Conservation (phyloP, 2,329 filamentous ascomycete species). For the Phaeosphaeriaceae sp. region DNA sequence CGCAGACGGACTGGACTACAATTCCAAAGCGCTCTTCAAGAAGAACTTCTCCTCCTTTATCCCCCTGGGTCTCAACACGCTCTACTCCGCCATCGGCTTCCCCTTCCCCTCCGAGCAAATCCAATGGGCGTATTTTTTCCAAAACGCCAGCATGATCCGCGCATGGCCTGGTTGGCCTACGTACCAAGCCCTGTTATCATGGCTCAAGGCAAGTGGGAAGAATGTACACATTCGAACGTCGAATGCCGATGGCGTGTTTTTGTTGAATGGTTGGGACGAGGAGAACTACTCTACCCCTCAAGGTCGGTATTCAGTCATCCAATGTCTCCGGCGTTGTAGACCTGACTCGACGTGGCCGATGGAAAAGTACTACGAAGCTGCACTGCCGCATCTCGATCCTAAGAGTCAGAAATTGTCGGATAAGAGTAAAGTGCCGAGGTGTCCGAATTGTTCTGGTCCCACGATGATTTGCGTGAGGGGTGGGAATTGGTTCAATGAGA, state of each 20-base stretch:
- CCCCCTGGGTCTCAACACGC: slow-evolving; percentile 32
- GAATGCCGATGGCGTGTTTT: slow-evolving; percentile 45
- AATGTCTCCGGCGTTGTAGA: slow-evolving; percentile 40
- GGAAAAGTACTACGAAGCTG: slow-evolving; percentile 27
- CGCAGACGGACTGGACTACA: slow-evolving; percentile 46
- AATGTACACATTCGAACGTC: slow-evolving; percentile 40
- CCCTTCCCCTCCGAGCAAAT: slow-evolving; percentile 36
- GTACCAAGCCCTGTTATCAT: slow-evolving; percentile 23
- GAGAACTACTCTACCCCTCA: slow-evolving; percentile 40
- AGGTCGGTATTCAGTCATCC: slow-evolving; percentile 39
- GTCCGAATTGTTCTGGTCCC: slow-evolving; percentile 31
- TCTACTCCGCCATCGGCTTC: slow-evolving; percentile 48
- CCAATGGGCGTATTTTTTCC: slow-evolving; percentile 47
- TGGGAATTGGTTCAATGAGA: slow-evolving; percentile 37
- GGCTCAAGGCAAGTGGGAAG: slow-evolving; percentile 20
- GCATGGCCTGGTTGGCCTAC: slow-evolving; percentile 33
- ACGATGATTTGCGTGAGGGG: slow-evolving; percentile 40
- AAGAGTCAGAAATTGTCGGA: slow-evolving; percentile 29
- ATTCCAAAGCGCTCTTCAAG: slow-evolving; percentile 38
- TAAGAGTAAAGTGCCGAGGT: slow-evolving; percentile 27
- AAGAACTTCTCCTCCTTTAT: slow-evolving; percentile 41
- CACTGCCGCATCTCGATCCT: slow-evolving; percentile 26
- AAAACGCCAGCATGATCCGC: slow-evolving; percentile 36
- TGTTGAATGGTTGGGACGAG: slow-evolving; percentile 33
- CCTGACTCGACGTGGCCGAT: slow-evolving; percentile 34